These are phyloP conservation scores for Leccinum imitatum DNA, from an alignment of 768 basidiomycete genomes.

Conservation along the genomic window DNA sequence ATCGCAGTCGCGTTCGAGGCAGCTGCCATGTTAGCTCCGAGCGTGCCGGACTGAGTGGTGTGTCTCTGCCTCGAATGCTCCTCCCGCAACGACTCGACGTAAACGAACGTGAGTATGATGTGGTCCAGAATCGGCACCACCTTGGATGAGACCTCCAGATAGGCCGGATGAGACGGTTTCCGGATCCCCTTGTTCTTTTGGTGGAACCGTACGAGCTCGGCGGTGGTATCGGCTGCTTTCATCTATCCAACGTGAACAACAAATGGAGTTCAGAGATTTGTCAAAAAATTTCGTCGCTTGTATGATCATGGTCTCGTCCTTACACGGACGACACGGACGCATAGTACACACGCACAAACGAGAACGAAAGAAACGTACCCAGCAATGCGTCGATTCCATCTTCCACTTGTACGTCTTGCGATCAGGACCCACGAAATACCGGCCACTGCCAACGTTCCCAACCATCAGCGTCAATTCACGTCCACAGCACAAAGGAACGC, in stretches of 20 bases:
- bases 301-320: background rate
- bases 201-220: constrained; percentile 25
- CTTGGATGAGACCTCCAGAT: constrained; percentile 20
- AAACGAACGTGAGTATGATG: constrained; percentile 29
- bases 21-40: background rate
- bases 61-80: background rate
- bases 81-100: constrained; percentile 20
- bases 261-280: background rate
- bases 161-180: constrained; percentile 21
- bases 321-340: background rate
- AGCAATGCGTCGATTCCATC: constrained; percentile 23
- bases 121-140: constrained; percentile 25
- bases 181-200: constrained; percentile 22
- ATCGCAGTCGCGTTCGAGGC: too few species aligned
- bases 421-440: constrained; percentile 35
- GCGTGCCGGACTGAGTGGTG: background rate
- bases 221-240: constrained; percentile 17
- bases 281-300: background rate
- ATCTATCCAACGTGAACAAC: constrained; percentile 9
- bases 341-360: background rate
- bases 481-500: background rate
- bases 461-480: background rate
- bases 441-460: constrained; percentile 21
- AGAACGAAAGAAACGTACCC: constrained; percentile 18
- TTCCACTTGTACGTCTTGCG: constrained; percentile 35